Base-by-base conservation (phyloP, 2,329 filamentous ascomycete species). In the Phialocephala sp. region DNA sequence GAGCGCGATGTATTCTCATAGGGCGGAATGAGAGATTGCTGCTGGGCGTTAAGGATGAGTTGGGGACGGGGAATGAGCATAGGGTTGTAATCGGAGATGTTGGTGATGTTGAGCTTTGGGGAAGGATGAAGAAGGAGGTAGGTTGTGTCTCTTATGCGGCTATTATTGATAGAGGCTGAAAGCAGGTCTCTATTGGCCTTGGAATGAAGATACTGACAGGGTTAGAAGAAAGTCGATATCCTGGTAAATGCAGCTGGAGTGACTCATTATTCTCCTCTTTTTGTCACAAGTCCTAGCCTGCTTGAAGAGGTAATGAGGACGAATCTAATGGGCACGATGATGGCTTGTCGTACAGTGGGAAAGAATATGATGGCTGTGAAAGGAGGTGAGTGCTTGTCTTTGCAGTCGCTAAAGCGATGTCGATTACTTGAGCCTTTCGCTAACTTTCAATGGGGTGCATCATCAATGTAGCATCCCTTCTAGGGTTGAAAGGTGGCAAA, bases 171-270 rank as follows among this genome's bases (percentile, higher is more conserved):
- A 22, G 14, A 35, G 14, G 6, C 20, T 35, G 22, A 11, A 24
- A 4, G 22, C 37, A 14, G 41, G 1, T 24, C 15, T 11, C 12
- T 12, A 24, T 12, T 43, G 37, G 18, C 27, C 24, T 27, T 27
- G 60, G 36, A 22, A 8, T 54, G 20, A 45, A 15, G 24, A 32
- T 8, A 39, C 27, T 36, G 54, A 59, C 15, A n/a, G 45, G 43
- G 37, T 60, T 35, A 73, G 68, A 68, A 69, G 54, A 62, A 75
- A 50, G 77, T 84, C 15, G 80, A 85, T 72, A 81, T 94, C 36
- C 84, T 97, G 1, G 84, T 97, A 69, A 96, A 97, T 74, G 91
- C 91, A 32, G 93, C 93, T 0, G 93, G 93, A 11, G 81, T 93
- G 24, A 83, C 89, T 0, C 88, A 93, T 70, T 84, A 83, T 14